phyloP scores from a whole-genome alignment of 441 rosid species.

The Croton laevigatus region DNA sequence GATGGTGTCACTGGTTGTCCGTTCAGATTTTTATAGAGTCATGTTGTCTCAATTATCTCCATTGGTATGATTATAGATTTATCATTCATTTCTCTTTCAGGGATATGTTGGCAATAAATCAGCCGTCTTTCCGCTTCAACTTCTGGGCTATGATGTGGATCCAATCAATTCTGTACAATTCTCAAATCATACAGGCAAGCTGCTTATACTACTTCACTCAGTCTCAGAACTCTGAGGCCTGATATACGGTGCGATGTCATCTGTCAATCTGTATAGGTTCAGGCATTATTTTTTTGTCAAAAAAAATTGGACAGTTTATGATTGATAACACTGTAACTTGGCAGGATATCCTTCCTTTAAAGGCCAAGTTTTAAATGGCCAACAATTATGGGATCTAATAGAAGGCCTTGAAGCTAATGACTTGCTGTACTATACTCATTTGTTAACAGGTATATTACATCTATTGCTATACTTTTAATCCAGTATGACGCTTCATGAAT shows the following conservation, averaged over 20 bases:
- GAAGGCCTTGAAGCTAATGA: constrained; percentile 94
- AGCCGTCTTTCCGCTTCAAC: constrained; percentile 94
- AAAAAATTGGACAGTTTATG: constrained; percentile 13
- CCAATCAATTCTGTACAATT: constrained; percentile 99
- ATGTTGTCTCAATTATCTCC: neutral
- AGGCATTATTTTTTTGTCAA: constrained; percentile 23
- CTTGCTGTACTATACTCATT: constrained; percentile 82
- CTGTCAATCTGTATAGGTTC: constrained; percentile 37
- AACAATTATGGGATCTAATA: constrained; percentile 78
- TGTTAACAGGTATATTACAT: constrained; percentile 68
- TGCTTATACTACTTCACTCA: constrained; percentile 37
- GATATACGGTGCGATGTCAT: constrained; percentile 37
- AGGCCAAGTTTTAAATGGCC: constrained; percentile 94
- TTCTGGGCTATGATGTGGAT: constrained; percentile 95
- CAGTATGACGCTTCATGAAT: neutral
- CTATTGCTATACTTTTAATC: constrained; percentile 3
- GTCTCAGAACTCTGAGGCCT: constrained; percentile 39
- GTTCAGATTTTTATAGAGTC: neutral
- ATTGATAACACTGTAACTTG: constrained; percentile 19
- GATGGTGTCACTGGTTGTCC: neutral
- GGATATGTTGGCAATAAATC: constrained; percentile 99
- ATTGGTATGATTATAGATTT: neutral
- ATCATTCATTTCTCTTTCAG: constrained; percentile 34
- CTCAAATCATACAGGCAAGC: constrained; percentile 96
- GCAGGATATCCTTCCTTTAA: constrained; percentile 94